Base-by-base conservation (phyloP, 2,329 filamentous ascomycete species). In the Claviceps pazoutovae region DNA sequence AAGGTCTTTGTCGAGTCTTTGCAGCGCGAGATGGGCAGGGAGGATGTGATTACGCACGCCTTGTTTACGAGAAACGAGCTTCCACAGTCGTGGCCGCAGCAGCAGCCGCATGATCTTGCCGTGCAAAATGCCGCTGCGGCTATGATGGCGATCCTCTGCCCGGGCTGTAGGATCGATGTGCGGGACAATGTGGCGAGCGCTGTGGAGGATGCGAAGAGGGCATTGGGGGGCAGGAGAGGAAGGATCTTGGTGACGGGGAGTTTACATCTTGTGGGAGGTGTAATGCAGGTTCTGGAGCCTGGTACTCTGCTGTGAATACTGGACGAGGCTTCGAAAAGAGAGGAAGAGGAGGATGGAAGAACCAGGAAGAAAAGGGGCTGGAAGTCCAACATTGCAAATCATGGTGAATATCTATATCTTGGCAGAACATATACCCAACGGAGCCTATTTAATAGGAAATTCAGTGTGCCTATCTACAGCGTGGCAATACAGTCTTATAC, bases 261-360 rank as follows among this genome's bases (percentile, higher is more conserved):
- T 64, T 69, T 95, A 61, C 85, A 95, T 71, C 74, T 95, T 41
- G 88, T 90, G 1, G 88, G 89, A 7, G 86, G 85, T 11, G 72
- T 89, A 46, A 70, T 95, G 50, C 83, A 86, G 64, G 81, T 86
- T 1, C 66, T 94, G 53, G 87, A 74, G 59, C 71, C 72, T 8
- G 66, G 68, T 13, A 59, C 59, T 52, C 59, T 66, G 56, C 60
- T 66, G 42, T 72, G 61, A 58, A 4, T 34, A 39, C 47, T 45
- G 23, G 5, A 4, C 7, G 42, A 44, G 42, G 13, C 11, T 34
- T 34, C 3, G 30, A 34, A 34, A n/a, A 39, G 16, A 16, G 8
- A 17, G 1, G 16, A n/a, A 39, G 37, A 39, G n/a, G 37, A 11
- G 26, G 6, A 11, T 2, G 14, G 14, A n/a, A n/a, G 16, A 39